These are phyloP conservation scores for Fragaria nilgerrensis DNA, from an alignment of 306 rosid species.

Conservation along the genomic window DNA sequence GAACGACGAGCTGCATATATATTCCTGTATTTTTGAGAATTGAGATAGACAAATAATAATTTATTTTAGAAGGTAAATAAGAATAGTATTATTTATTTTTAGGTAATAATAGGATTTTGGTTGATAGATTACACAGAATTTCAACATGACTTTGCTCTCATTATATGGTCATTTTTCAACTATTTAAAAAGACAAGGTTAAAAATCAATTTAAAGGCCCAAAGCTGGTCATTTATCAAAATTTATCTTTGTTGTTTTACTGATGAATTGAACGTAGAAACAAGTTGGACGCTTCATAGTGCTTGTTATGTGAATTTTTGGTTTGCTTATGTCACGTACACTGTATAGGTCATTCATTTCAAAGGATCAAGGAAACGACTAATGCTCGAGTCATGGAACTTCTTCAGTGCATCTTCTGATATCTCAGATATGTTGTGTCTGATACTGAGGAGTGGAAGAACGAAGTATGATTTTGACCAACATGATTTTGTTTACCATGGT, in stretches of 20 bases:
- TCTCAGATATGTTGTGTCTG: conserved; percentile 80
- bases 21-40: too few species aligned
- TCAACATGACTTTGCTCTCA: too few species aligned
- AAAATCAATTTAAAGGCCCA: too few species aligned
- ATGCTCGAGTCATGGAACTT: conserved; percentile 95
- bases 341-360: conserved; percentile 85
- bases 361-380: conserved; percentile 96
- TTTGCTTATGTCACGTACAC: not conserved
- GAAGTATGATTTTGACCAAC: conserved; percentile 67
- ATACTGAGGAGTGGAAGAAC: conserved; percentile 81
- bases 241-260: not conserved
- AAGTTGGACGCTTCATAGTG: not conserved
- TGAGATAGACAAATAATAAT: too few species aligned
- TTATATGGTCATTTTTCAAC: too few species aligned
- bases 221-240: too few species aligned
- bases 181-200: too few species aligned
- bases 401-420: conserved; percentile 48
- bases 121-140: too few species aligned
- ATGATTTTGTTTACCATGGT: not conserved
- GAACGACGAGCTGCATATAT: too few species aligned
- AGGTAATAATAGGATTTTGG: too few species aligned
- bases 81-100: too few species aligned
- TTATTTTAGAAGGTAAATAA: too few species aligned
- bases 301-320: not conserved
- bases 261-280: not conserved